A percentile compares a stretch with the other conserved stretches of the same genome.
Evolutionary conservation across 179 eudicot species (phyloP).

Genomic region (Sideroxylon spinosum): DNA sequence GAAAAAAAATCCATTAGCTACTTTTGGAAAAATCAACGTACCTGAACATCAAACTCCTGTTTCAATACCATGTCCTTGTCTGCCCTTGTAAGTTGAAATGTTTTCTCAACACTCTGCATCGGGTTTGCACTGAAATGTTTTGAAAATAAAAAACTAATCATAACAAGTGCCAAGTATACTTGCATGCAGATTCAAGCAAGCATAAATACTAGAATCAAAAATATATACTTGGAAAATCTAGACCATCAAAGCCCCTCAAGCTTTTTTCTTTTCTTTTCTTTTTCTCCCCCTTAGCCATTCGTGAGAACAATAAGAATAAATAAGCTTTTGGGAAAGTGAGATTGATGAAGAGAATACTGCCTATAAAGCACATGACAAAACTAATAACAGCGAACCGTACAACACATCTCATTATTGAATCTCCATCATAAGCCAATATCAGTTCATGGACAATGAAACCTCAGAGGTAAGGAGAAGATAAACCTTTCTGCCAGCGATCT

Average conservation of each 20-base stretch:
- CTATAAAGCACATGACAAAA: no score
- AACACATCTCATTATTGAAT: no score
- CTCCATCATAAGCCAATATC: no score
- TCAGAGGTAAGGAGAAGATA: neutral
- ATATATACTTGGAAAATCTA: no score
- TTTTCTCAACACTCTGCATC: conserved; percentile 69
- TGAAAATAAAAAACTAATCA: conserved; percentile 5
- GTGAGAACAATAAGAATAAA: no score
- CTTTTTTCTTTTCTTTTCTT: no score
- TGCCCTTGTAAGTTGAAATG: conserved; percentile 79
- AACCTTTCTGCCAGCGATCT: no score
- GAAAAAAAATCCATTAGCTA: neutral
- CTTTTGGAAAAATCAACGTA: conserved; percentile 25
- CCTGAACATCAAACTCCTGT: conserved; percentile 90
- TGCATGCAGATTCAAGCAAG: neutral
- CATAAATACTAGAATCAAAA: no score
- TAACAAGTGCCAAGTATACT: neutral
- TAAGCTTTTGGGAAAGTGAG: no score
- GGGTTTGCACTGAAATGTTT: conserved; percentile 64
- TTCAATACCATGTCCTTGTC: conserved; percentile 73
- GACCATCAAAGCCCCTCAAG: no score
- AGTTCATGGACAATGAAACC: neutral
- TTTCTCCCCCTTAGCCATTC: no score
- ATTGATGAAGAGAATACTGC: neutral
- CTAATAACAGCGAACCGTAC: no score